These are phyloP conservation scores for Gloeophyllum trabeum DNA, from an alignment of 768 basidiomycete species.

Conservation along the genomic window DNA sequence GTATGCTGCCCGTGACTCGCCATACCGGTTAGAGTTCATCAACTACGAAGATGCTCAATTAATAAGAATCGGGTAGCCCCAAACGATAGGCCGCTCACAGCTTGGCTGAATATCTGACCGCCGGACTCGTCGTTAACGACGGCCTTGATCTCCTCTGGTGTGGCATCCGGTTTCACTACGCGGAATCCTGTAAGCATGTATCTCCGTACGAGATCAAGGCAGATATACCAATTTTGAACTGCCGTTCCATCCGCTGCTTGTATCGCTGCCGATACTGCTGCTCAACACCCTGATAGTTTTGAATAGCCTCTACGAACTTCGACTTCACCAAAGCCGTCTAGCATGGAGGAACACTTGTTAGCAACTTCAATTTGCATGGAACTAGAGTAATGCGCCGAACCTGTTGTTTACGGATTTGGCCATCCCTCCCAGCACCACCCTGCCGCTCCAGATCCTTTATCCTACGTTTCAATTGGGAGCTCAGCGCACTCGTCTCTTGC, in stretches of 20 bases:
- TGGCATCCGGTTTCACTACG: conserved; percentile 88
- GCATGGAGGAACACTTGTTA: background rate
- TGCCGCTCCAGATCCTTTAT: conserved; percentile 44
- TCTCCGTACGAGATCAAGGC: background rate
- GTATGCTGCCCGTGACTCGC: conserved; percentile 82
- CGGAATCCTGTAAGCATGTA: background rate
- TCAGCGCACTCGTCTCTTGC: conserved; percentile 46
- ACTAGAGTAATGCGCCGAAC: conserved; percentile 13
- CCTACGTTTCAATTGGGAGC: conserved; percentile 43
- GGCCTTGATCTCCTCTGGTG: conserved; percentile 64
- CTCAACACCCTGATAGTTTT: conserved; percentile 70
- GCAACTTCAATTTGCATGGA: background rate
- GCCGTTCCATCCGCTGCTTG: conserved; percentile 58
- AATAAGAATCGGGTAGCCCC: conserved; percentile 6
- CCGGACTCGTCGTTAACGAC: conserved; percentile 55
- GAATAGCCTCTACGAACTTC: conserved; percentile 68
- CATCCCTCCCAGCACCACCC: conserved; percentile 27
- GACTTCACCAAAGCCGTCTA: conserved; percentile 50
- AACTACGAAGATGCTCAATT: conserved; percentile 34
- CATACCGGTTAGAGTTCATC: conserved; percentile 84
- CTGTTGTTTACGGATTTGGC: conserved; percentile 35
- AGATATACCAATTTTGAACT: conserved; percentile 64
- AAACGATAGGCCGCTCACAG: conserved; percentile 25
- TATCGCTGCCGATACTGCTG: conserved; percentile 55
- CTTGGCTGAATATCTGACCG: conserved; percentile 71